Percentiles rank a stretch among this genome's conserved stretches.
phyloP scores from a whole-genome alignment of 2,329 filamentous ascomycete species.

The Trichoderma aggressivum region DNA sequence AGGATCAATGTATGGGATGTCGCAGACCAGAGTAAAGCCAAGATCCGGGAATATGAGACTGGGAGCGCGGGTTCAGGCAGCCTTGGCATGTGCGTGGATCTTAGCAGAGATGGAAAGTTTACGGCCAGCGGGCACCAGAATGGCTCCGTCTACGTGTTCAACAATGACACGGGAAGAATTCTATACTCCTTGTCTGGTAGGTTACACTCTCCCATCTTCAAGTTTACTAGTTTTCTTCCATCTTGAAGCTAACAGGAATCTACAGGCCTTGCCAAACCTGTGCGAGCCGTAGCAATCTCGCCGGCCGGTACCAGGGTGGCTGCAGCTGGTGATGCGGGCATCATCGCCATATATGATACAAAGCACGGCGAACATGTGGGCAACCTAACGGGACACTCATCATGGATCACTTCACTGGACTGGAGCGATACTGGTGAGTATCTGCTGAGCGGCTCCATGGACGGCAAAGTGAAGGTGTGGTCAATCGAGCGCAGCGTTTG shows the following conservation, averaged over 20 bases:
- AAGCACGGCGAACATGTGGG: slow-evolving; percentile 88
- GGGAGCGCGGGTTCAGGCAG: slow-evolving; percentile 66
- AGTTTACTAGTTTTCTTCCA: not conserved
- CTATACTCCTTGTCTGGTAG: slow-evolving; percentile 78
- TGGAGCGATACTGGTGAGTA: slow-evolving; percentile 95
- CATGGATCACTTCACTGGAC: slow-evolving; percentile 87
- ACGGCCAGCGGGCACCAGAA: slow-evolving; percentile 93
- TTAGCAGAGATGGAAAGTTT: slow-evolving; percentile 74
- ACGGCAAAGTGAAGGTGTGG: slow-evolving; percentile 96
- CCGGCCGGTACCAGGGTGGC: slow-evolving; percentile 81
- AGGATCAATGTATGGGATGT: slow-evolving; percentile 86
- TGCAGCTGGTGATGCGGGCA: slow-evolving; percentile 81
- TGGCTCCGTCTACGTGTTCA: slow-evolving; percentile 90
- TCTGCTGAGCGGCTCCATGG: slow-evolving; percentile 80
- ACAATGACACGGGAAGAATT: slow-evolving; percentile 82
- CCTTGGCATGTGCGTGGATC: slow-evolving; percentile 84
- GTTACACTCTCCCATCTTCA: slow-evolving; percentile 23
- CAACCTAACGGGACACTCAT: slow-evolving; percentile 72
- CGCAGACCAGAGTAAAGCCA: slow-evolving; percentile 51
- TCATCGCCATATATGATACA: slow-evolving; percentile 91
- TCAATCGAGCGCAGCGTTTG: slow-evolving; percentile 78
- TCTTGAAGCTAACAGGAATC: slow-evolving; percentile 15
- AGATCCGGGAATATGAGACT: slow-evolving; percentile 83
- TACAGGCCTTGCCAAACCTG: slow-evolving; percentile 76
- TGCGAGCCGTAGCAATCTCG: slow-evolving; percentile 83